These are phyloP conservation scores for Phytophthora sp. DNA, from an alignment of 352 stramenopile species.

Conservation along the genomic window DNA sequence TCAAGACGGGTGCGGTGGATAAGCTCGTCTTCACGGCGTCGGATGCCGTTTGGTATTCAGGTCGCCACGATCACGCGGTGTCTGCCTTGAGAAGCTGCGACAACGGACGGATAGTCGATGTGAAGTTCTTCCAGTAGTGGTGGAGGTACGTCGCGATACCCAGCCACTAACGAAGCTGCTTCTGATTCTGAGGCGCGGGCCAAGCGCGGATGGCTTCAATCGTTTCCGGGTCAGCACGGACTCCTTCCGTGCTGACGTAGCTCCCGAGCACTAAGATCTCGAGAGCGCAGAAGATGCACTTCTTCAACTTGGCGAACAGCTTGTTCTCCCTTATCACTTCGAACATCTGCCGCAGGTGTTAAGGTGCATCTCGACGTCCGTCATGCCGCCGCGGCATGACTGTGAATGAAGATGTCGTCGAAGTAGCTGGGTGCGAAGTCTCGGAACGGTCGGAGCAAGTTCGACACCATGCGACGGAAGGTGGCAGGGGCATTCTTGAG, in stretches of 20 bases:
- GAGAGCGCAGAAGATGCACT: constrained; percentile 22
- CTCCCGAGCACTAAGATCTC: constrained; percentile 40
- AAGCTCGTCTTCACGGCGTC: constrained; percentile 22
- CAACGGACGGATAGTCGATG: constrained; percentile 5
- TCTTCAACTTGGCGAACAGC: constrained; percentile 28
- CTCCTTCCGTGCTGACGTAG: constrained; percentile 17
- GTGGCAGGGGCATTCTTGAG: not conserved
- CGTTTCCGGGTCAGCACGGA: constrained; percentile 31
- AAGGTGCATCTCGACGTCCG: constrained; percentile 25
- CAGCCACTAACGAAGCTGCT: constrained; percentile 17
- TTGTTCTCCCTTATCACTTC: constrained; percentile 30
- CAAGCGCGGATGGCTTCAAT: constrained; percentile 16
- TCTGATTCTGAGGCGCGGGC: not conserved
- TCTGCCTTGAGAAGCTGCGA: constrained; percentile 32
- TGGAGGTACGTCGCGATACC: constrained; percentile 31
- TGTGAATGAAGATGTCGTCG: constrained; percentile 42
- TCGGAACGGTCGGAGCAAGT: not conserved
- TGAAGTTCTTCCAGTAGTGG: constrained; percentile 30
- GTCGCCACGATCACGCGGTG: constrained; percentile 13
- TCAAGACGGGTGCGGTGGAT: too few relatives aligned
- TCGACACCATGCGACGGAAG: not conserved
- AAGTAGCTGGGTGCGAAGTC: constrained; percentile 28
- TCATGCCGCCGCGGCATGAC: constrained; percentile 8
- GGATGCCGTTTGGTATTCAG: constrained; percentile 23
- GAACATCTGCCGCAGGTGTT: constrained; percentile 29